phyloP scores from a whole-genome alignment of 2,329 filamentous ascomycete species.

The Ophiocordyceps polyrhachis-furcata region DNA sequence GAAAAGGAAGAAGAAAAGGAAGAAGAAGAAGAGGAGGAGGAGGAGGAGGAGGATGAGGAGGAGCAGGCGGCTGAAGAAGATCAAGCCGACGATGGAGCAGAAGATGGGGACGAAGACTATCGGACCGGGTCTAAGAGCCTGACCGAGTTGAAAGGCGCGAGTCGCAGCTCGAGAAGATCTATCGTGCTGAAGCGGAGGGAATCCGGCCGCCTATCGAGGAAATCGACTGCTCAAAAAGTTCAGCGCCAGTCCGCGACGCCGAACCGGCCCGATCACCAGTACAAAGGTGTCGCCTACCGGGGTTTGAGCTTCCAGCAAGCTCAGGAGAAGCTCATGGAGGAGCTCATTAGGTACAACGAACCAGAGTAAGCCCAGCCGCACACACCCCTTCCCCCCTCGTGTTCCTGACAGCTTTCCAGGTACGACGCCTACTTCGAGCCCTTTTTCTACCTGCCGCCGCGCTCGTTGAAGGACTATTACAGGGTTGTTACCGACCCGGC shows the following conservation, averaged over 20 bases:
- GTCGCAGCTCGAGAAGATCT: constrained; percentile 15
- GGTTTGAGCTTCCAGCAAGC: constrained; percentile 67
- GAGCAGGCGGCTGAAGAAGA: not conserved
- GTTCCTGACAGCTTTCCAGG: constrained; percentile 22
- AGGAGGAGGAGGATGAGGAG: constrained; percentile 6
- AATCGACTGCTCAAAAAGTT: constrained; percentile 9
- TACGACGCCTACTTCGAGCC: constrained; percentile 53
- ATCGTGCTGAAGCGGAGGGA: constrained; percentile 21
- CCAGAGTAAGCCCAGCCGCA: constrained; percentile 30
- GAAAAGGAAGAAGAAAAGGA: not conserved
- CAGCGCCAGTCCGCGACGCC: constrained; percentile 17
- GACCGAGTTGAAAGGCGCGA: constrained; percentile 10
- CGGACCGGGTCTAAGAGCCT: constrained; percentile 1
- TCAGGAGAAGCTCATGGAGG: constrained; percentile 67
- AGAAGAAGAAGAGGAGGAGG: constrained; percentile 13
- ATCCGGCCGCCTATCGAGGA: constrained; percentile 16
- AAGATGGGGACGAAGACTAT: constrained; percentile 11
- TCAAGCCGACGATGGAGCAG: constrained; percentile 9
- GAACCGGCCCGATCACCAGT: constrained; percentile 30
- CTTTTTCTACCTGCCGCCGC: constrained; percentile 61
- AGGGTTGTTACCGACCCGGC: constrained; percentile 64
- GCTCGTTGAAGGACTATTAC: constrained; percentile 70
- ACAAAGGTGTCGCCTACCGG: constrained; percentile 41
- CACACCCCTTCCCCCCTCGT: not conserved
- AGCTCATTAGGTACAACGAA: constrained; percentile 51